Conservation (phyloP, 202 grass and related monocot species). For the Setaria viridis region DNA sequence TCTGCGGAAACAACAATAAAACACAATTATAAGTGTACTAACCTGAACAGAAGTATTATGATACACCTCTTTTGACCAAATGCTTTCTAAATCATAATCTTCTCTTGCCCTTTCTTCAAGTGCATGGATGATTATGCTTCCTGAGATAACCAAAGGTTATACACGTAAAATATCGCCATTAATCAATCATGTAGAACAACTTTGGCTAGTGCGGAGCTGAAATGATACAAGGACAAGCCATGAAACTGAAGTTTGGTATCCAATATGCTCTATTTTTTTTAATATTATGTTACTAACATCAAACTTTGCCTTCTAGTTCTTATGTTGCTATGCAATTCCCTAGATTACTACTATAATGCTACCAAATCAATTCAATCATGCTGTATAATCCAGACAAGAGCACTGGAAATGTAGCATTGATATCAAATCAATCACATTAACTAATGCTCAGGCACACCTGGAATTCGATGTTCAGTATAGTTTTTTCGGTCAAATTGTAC, state of each 20-base stretch:
- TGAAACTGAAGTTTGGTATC: slow-evolving; percentile 10
- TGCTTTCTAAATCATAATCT: slow-evolving; percentile 93
- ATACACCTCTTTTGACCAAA: slow-evolving; percentile 78
- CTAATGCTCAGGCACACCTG: neutral
- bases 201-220: neutral
- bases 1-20: slow-evolving; percentile 7
- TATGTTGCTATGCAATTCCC: neutral
- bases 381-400: neutral
- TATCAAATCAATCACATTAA: slow-evolving; percentile 1
- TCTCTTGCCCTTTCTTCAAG: slow-evolving; percentile 96
- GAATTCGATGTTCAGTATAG: too few relatives aligned
- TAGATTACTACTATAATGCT: neutral
- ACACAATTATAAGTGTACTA: neutral
- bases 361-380: neutral
- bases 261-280: slow-evolving; percentile 22
- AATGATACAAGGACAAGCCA: neutral
- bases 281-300: neutral
- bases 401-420: neutral
- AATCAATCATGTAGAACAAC: neutral
- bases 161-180: neutral
- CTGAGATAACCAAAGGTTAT: slow-evolving; percentile 43
- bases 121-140: slow-evolving; percentile 86
- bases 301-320: neutral
- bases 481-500: neutral
- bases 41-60: slow-evolving; percentile 68